Evolutionary conservation across 768 basidiomycete species (phyloP), one percentile per base, ranked within the genome.

Genomic region (Jaapia argillacea): DNA sequence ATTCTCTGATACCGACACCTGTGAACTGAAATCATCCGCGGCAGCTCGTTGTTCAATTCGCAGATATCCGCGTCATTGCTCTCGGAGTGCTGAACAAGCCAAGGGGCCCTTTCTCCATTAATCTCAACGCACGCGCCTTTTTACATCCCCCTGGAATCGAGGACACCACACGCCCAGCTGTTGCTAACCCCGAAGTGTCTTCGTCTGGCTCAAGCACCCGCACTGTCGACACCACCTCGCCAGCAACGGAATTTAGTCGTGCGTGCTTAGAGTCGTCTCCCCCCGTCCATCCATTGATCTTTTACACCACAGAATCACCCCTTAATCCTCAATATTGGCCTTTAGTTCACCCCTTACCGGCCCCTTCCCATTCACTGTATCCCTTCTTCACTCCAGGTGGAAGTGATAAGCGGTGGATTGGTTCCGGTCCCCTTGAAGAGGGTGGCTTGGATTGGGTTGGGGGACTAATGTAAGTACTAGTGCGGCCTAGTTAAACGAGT

Each of bases 341-440:
- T 23, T 60, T 85, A 43, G 67, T 58, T 7, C 65, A 72, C 43
- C 86, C 86, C 3, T 56, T 69, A 14, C 86, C 87, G 24, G 64
- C 73, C 3, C 52, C 49, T 12, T 66, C 64, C 3, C 76, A 85
- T 55, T 50, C 57, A 14, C 74, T 78, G 41, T 89, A 87, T 60
- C 87, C 86, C 10, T 78, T 80, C 52, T 77, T 73, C 53, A 85
- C 86, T 7, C 71, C 77, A 1, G 80, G 84, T 1, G 84, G 79
- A 7, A 67, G 66, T 23, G 85, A 87, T 58, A 68, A 67, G 48
- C 72, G 82, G 21, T 82, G 85, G 82, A 44, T 71, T 20, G 67
- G 63, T 20, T 61, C 63, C 7, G 71, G 69, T 18, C 70, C 67
- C 43, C 59, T 70, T 10, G 72, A 77, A 51, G 75, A 75, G 57